phyloP scores from a whole-genome alignment of 805 yeast species.

The Saturnispora saitoi region DNA sequence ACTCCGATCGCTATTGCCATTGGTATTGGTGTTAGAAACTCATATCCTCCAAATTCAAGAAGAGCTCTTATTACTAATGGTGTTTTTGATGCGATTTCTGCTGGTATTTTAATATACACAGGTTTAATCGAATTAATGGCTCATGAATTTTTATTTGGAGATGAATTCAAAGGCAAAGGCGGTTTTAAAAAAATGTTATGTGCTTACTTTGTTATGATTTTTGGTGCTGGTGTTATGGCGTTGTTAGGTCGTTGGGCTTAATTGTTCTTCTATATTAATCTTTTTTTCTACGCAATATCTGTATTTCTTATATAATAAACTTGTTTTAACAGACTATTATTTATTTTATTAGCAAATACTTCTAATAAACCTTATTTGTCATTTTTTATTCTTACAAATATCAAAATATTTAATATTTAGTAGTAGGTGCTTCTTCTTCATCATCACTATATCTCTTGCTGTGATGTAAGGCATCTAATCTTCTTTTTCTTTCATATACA shows the following conservation, averaged over 20 bases:
- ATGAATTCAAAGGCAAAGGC: slow-evolving; percentile 53
- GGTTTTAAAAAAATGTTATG: slow-evolving; percentile 42
- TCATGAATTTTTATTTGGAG: slow-evolving; percentile 57
- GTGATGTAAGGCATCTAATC: slow-evolving; percentile 24
- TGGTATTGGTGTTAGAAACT: slow-evolving; percentile 65
- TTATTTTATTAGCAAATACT: background rate
- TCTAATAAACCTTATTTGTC: background rate
- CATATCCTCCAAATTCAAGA: slow-evolving; percentile 52
- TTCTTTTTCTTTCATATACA: slow-evolving; percentile 23
- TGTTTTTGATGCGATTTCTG: slow-evolving; percentile 62
- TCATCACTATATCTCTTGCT: slow-evolving; percentile 29
- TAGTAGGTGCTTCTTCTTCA: slow-evolving; percentile 28
- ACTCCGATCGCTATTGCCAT: slow-evolving; percentile 73
- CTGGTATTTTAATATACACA: slow-evolving; percentile 72
- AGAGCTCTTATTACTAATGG: slow-evolving; percentile 61
- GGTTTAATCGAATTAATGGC: slow-evolving; percentile 77
- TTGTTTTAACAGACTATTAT: background rate
- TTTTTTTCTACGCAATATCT: background rate
- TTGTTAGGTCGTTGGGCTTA: slow-evolving; percentile 68
- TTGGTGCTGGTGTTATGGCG: slow-evolving; percentile 75
- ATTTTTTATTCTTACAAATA: too few species aligned
- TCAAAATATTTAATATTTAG: slow-evolving; percentile 9
- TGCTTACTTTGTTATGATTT: slow-evolving; percentile 46
- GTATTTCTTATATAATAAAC: too few species aligned
- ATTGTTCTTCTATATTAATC: background rate